These are phyloP conservation scores for Plectranthus barbatus DNA, from an alignment of 257 asterid species.

Conservation along the genomic window DNA sequence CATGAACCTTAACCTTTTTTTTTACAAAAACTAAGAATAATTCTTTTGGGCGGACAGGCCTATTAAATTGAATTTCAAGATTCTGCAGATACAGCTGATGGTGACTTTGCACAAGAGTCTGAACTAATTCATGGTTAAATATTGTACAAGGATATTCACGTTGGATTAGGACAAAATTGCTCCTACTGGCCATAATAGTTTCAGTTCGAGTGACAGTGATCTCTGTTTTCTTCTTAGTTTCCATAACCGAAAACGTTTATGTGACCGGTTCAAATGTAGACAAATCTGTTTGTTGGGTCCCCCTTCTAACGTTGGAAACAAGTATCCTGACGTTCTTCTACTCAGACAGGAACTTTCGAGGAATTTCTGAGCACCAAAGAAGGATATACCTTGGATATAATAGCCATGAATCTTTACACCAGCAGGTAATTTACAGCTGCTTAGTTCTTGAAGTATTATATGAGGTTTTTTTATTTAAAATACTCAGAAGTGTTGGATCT, in stretches of 20 bases:
- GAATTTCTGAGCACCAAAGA: no score
- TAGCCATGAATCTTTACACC: not conserved
- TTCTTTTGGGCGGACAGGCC: conserved; percentile 9
- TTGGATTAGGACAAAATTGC: not conserved
- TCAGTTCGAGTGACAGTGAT: conserved; percentile 3
- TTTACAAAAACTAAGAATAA: conserved; percentile 16
- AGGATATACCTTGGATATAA: not conserved
- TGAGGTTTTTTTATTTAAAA: not conserved
- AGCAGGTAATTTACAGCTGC: not conserved
- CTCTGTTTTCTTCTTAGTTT: not conserved
- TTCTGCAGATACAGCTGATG: not conserved
- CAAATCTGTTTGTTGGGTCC: not conserved
- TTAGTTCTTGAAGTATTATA: not conserved
- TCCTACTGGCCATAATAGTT: not conserved
- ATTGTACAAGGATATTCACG: not conserved
- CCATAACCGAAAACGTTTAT: not conserved
- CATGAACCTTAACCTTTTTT: not conserved
- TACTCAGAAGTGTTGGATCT: not conserved
- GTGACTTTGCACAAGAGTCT: not conserved
- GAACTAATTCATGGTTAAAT: no score
- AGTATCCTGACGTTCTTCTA: not conserved
- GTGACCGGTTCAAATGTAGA: not conserved
- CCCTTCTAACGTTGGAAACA: conserved; percentile 15
- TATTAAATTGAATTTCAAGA: not conserved
- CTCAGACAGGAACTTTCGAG: not conserved